Evolutionary conservation across 305 asterid species (phyloP).

Genomic region (Fraxinus sp.): DNA sequence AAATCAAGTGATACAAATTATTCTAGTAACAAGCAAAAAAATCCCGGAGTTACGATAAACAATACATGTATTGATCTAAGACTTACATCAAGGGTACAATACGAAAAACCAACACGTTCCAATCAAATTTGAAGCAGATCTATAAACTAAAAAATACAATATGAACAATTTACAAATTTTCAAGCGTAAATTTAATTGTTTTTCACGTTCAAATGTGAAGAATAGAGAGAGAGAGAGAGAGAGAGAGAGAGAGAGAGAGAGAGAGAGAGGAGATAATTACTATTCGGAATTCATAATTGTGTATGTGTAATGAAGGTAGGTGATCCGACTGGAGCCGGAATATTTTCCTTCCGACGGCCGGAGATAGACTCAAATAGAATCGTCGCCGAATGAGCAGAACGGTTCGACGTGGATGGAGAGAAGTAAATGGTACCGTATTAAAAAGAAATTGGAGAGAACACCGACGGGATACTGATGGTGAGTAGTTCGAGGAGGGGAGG

Average conservation of each 20-base stretch:
- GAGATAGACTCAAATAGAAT: neutral
- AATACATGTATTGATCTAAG: conserved; percentile 23
- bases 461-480: neutral
- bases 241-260: neutral
- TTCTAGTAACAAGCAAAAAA: neutral
- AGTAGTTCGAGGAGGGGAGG: neutral
- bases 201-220: neutral
- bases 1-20: neutral
- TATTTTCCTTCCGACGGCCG: conserved; percentile 18
- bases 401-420: neutral
- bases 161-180: neutral
- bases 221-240: neutral
- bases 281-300: conserved; percentile 55
- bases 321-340: conserved; percentile 25
- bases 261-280: conserved; percentile 26
- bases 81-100: conserved; percentile 13
- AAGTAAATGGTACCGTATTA: neutral
- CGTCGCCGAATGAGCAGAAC: conserved; percentile 3
- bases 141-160: neutral
- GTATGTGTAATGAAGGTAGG: neutral
- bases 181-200: neutral
- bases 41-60: neutral
- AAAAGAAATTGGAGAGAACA: neutral
- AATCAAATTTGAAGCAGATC: conserved; percentile 21
- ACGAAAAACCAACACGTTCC: conserved; percentile 12